Base-by-base conservation (phyloP, 192 early-diverging fungal genomes). In the Coemansia sp. region DNA sequence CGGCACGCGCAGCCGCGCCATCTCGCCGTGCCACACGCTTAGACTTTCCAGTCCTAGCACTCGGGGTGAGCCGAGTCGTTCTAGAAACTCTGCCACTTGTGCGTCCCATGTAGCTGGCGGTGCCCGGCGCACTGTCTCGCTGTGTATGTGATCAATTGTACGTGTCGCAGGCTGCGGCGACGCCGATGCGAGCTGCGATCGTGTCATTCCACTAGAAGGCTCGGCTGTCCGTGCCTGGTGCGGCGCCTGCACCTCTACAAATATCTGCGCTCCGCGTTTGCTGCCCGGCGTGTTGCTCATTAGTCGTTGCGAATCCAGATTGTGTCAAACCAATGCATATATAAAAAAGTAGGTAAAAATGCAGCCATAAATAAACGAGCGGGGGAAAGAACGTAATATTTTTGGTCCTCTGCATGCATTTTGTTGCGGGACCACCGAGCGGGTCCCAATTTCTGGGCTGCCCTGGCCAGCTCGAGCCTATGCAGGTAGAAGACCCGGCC, bases 11-110 rank as follows among this genome's bases (percentile, higher is more conserved):
- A 79, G 54, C 48, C 50, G 69, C 44, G 64, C 76, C 56, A 79
- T 44, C 31, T 79, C 76, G 59, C 73, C 76, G 26, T 73, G 66
- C 76, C 76, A 79, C 4, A 79, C 50, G 9, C 70, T 26, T 58
- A 79, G 58, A 26, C 68, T 73, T 50, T 79, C 76, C 8, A 73
- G 61, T 0, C 71, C 76, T 48, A 79, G 61, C 49, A 40, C 37
- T 14, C 73, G 76, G n/a, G 67, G 56, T 40, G 76, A 73, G 64
- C 76, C 64, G 20, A 79, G 56, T 10, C 67, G 63, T 9, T 57
- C 60, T 52, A 79, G 55, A 24, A 79, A 79, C 11, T 34, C 56
- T 11, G 64, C 63, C 36, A 79, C 46, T 42, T 71, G 47, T 38
- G 66, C 61, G 55, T 74, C 64, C 76, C 76, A 79, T 3, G 48